Conservation (phyloP, 2,329 filamentous ascomycete species). For the Teratosphaeriaceae sp. region DNA sequence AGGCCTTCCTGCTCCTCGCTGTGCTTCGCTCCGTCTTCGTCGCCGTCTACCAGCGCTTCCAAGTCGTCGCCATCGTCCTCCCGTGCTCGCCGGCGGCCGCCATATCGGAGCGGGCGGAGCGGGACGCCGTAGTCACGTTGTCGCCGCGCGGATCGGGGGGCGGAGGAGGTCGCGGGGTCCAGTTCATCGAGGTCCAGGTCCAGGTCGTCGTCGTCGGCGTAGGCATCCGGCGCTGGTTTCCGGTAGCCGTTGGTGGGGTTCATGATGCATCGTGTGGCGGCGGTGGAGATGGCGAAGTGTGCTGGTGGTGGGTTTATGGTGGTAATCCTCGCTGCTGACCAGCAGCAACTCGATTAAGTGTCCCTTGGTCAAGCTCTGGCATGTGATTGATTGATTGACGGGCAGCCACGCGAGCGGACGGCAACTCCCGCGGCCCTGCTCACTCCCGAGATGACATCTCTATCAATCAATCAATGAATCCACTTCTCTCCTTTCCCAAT, state of each 20-base stretch:
- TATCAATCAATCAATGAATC: too few species aligned
- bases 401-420: too few species aligned
- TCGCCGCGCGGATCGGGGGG: too few species aligned
- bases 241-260: slow-evolving; percentile 40
- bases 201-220: slow-evolving; percentile 48
- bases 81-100: slow-evolving; percentile 34
- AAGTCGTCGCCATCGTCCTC: slow-evolving; percentile 59
- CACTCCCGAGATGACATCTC: too few species aligned
- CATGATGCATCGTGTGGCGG: slow-evolving; percentile 35
- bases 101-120: slow-evolving; percentile 52
- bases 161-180: slow-evolving; percentile 75
- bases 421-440: too few species aligned
- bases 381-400: too few species aligned
- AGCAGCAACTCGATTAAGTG: too few species aligned
- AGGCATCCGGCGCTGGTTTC: slow-evolving; percentile 55
- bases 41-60: slow-evolving; percentile 52
- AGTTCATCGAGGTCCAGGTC: slow-evolving; percentile 73
- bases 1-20: slow-evolving; percentile 32
- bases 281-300: neutral
- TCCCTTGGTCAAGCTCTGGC: too few species aligned
- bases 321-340: too few species aligned
- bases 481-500: too few species aligned
- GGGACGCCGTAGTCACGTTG: slow-evolving; percentile 43
- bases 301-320: too few species aligned
- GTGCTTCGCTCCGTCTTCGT: slow-evolving; percentile 36